Conservation (phyloP, 169 alveolate genomes). For the Amoebophrya sp. region DNA sequence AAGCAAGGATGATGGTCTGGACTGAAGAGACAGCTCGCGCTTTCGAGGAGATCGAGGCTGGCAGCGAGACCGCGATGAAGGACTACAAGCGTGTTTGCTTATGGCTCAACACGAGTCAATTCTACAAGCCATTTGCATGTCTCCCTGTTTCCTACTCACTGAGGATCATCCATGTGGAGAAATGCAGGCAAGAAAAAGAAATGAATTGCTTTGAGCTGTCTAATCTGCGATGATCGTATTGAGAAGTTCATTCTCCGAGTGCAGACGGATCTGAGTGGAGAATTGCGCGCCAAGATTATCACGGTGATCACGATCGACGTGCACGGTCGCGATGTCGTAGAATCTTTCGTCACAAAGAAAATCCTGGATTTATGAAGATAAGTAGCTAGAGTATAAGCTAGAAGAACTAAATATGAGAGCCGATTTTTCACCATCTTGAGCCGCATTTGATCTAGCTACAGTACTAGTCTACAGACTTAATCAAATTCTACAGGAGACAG, state of each 20-base stretch:
- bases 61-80: conserved; percentile 91
- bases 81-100: conserved; percentile 73
- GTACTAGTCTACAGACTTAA: no score
- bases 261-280: conserved; percentile 54
- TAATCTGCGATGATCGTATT: conserved; percentile 74
- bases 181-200: no score
- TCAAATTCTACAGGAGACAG: no score
- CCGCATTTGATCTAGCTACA: no score
- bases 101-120: no score
- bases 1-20: conserved; percentile 86
- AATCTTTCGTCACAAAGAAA: conserved; percentile 72
- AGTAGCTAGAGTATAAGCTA: no score
- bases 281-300: conserved; percentile 65
- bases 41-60: conserved; percentile 87
- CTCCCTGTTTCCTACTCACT: no score
- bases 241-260: conserved; percentile 85
- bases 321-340: conserved; percentile 87
- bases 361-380: conserved; percentile 64
- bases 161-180: no score
- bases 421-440: no score
- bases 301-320: conserved; percentile 91
- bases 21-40: conserved; percentile 90
- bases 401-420: no score
- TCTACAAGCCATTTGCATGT: no score
- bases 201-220: no score